Evolutionary conservation across 2,329 filamentous ascomycete genomes (phyloP), one percentile per base, ranked within the genome.

Genomic region (Ophiobolus disseminans): DNA sequence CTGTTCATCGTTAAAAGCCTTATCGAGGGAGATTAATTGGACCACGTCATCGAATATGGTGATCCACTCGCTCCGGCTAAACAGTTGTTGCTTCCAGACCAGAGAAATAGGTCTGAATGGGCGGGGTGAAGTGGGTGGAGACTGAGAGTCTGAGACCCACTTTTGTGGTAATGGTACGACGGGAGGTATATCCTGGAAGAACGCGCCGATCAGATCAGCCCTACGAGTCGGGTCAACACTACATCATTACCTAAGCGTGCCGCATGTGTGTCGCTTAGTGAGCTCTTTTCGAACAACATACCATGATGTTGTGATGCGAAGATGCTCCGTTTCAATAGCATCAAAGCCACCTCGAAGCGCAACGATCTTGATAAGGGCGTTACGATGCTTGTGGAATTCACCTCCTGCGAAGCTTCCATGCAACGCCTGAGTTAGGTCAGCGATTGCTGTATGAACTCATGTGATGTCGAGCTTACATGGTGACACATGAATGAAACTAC

Each of bases 121-220:
- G 71, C 78, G 76, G 75, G 82, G 82, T 80, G 84, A 81, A 81
- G 77, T 80, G 79, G 82, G 77, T 77, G 78, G 76, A 73, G 80
- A 75, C 77, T 74, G 69, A 42, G 60, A 60, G 26, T 63, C 45
- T 6, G 23, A 17, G 22, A 42, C 37, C 68, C 66, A 70, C 41
- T 48, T 48, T 2, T 16, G 25, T 13, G 68, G 66, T 31, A 70
- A 40, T 1, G 64, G 63, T 10, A 68, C 37, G 13, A 56, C 45
- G 4, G 64, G 60, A 6, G 57, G 51, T n/a, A 64, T 58, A 32
- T 70, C 68, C 53, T 65, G 65, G 6, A 60, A 57, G 45, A 70
- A 69, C 13, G 57, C 54, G 7, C 63, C 63, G 19, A 61, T 39
- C 0, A 70, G 58, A 45, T 70, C 68, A 26, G 54, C 45, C 65